A percentile compares a stretch with the other conserved stretches of the same genome.
These are phyloP conservation scores for Aspergillus carbonarius DNA, from an alignment of 2,329 filamentous ascomycete species.

Conservation along the genomic window DNA sequence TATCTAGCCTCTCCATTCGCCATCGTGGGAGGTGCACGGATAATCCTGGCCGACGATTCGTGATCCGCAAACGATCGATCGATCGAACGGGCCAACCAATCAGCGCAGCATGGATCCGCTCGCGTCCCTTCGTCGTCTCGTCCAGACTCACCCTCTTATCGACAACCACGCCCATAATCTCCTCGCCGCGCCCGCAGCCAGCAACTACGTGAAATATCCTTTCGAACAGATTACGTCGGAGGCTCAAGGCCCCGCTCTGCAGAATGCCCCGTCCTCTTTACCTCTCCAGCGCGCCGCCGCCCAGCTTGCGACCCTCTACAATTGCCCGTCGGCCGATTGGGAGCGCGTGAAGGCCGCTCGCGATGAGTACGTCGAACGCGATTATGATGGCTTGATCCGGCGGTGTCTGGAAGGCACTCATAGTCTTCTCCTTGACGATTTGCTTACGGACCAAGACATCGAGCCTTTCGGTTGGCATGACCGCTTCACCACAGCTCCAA, in stretches of 20 bases:
- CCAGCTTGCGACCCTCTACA: conserved; percentile 66
- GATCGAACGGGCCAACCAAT: conserved; percentile 4
- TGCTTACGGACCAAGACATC: conserved; percentile 58
- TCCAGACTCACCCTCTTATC: conserved; percentile 45
- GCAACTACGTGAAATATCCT: conserved; percentile 41
- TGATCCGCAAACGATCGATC: conserved; percentile 2
- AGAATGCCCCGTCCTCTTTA: conserved; percentile 61
- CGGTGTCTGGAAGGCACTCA: conserved; percentile 71
- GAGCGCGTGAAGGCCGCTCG: conserved; percentile 53
- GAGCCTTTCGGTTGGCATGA: conserved; percentile 66
- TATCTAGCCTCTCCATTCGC: background rate
- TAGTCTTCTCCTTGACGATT: conserved; percentile 75
- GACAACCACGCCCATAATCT: conserved; percentile 52
- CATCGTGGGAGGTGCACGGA: background rate
- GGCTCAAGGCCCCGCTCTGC: conserved; percentile 66
- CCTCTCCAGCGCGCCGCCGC: conserved; percentile 68
- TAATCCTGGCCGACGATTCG: background rate
- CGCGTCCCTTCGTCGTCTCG: conserved; percentile 35
- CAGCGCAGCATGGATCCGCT: conserved; percentile 25
- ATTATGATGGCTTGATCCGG: conserved; percentile 58
- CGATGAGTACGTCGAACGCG: conserved; percentile 46
- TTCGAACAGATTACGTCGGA: conserved; percentile 69
- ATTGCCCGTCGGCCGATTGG: conserved; percentile 62
- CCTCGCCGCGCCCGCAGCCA: conserved; percentile 33
- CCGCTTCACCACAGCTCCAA: conserved; percentile 61